Base-by-base conservation (phyloP, 306 rosid species). In the Malus domestica region DNA sequence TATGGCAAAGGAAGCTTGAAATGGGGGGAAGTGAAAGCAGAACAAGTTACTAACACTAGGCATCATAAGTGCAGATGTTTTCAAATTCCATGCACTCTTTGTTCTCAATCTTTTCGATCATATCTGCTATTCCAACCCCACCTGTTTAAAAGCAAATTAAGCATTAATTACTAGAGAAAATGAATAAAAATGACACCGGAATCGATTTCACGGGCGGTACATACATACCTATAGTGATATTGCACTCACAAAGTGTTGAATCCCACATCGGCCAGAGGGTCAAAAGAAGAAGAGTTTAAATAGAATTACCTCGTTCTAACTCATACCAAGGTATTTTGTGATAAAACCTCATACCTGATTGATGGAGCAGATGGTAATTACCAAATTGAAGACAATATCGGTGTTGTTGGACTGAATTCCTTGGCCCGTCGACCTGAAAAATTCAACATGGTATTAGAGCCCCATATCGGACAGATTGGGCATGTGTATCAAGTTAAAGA, bases 81-180 rank as follows among this genome's bases (percentile, higher is more conserved):
- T 90, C 91, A 79, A 90, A 90, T 19, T 96, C 98, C 98, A 93
- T 87, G 29, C 87, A 89, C 35, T 85, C 94, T 11, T 87, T 69
- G 77, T 57, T 73, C 52, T 80, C 32, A 75, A 90, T 83, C 86
- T 85, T 86, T 27, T 70, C 74, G 14, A 90, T 67, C 86, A 83
- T 84, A 46, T 82, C 66, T 76, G 78, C 78, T 64, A 93, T 79
- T 67, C 98, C 96, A 40, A 93, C 87, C 64, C 98, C 94, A 60
- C 93, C 98, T 90, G 81, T 66, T 13, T 42, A 62, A 60, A 59
- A 54, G 33, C 52, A 75, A 78, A 42, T 55, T 74, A 42, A 68
- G 57, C 19, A 46, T 59, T 8, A 7, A 64, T 33, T 49, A 44
- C 49, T 18, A 38, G 4, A 76, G 16, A 59, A 44, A 29, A 30